Base-by-base conservation (phyloP, 1,284 basidiomycete genomes). In the Rhodotorula sp. region DNA sequence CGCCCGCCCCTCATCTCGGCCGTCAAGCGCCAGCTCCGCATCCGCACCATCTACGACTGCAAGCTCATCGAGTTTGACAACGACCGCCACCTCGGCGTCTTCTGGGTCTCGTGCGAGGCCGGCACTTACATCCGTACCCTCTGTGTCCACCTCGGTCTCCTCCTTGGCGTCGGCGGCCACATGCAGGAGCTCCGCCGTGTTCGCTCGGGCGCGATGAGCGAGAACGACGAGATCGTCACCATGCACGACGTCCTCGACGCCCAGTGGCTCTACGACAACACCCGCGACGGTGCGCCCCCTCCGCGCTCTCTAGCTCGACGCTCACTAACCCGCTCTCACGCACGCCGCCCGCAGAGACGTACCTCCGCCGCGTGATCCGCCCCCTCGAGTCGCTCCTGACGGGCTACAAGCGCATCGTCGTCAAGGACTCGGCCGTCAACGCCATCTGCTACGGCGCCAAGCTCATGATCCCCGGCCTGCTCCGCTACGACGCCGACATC, bases 181-280 rank as follows among this genome's bases (percentile, higher is more conserved):
- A 99, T 99, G 97, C 96, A 99, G 84, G 97, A 99, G 83, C 87
- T 99, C 66, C 87, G 97, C 78, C 86, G 97, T 81, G 96, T 99
- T 17, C 86, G 97, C 76, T 93, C 91, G 81, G 97, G 97, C 81
- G 96, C 95, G 60, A 90, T 98, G 85, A 91, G 91, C 68, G 97
- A 99, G 84, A 94, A 93, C 82, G 97, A 99, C 82, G 93, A 94
- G 80, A 96, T 99, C 80, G 97, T 99, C 71, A 97, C 97, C 46
- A 99, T 99, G 97, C 97, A 99, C 84, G 97, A 99, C 82, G 95
- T 99, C 46, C 84, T 99, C 83, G 97, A 99, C 82, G 97, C 97
- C 19, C 97, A 99, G 81, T 99, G 96, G 95, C 84, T 91, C 80
- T 99, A 97, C 82, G 97, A 99, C 83, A 98, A 97, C 82, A 97